Percentiles rank a stretch among this genome's conserved stretches.
These are phyloP conservation scores for Cardiospermum halicacabum DNA, from an alignment of 345 rosid species.

Conservation along the genomic window DNA sequence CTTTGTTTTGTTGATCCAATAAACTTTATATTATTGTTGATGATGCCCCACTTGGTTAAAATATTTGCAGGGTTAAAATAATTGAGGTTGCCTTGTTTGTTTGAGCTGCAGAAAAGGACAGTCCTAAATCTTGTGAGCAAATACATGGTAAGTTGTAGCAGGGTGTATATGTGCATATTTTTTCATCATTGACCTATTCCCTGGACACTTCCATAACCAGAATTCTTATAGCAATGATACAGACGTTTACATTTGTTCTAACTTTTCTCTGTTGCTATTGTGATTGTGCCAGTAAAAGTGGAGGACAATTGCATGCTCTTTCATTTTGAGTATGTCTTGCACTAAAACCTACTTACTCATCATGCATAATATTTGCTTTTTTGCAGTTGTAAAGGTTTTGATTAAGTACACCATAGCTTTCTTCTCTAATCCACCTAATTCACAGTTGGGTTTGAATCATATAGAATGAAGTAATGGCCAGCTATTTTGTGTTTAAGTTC, in stretches of 20 bases:
- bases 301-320: conserved; percentile 15
- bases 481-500: not conserved
- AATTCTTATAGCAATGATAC: not conserved
- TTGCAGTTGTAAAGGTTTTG: conserved; percentile 1
- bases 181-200: conserved; percentile 11
- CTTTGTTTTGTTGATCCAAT: not conserved
- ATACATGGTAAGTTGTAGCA: conserved; percentile 7
- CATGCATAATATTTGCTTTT: not conserved
- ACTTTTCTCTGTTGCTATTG: not conserved
- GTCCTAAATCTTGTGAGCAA: not conserved
- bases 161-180: not conserved
- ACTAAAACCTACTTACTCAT: not conserved
- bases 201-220: conserved; percentile 1
- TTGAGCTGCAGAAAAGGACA: conserved; percentile 5
- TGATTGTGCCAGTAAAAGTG: not conserved
- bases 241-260: not conserved
- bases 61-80: conserved; percentile 4
- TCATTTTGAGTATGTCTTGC: conserved; percentile 10
- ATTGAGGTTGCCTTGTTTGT: conserved; percentile 17
- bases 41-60: not conserved
- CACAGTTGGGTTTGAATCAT: not conserved
- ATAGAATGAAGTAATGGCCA: not conserved
- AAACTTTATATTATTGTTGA: not conserved
- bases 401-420: not conserved
- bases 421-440: not conserved